A percentile compares a stretch with the other conserved stretches of the same genome.
These are phyloP conservation scores for Chaetomium olivaceum DNA, from an alignment of 2,329 filamentous ascomycete genomes.

Conservation along the genomic window DNA sequence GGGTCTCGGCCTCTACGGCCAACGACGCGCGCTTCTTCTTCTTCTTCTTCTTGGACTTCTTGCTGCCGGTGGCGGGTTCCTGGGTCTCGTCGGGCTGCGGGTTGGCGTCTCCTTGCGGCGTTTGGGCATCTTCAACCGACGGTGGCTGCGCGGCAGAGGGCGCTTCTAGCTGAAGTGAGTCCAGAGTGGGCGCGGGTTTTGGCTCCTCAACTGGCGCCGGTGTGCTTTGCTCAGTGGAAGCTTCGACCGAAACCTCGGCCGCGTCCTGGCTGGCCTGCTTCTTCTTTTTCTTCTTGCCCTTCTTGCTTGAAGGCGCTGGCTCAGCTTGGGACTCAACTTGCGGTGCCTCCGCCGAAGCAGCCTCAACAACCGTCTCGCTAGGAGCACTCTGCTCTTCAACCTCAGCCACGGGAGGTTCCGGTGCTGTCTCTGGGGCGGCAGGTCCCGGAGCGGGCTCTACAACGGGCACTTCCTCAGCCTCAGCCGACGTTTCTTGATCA, in stretches of 20 bases:
- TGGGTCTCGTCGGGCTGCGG: neutral
- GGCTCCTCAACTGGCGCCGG: slow-evolving; percentile 7
- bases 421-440: slow-evolving; percentile 1
- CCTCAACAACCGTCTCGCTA: neutral
- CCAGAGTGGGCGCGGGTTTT: neutral
- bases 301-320: slow-evolving; percentile 30
- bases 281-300: slow-evolving; percentile 39
- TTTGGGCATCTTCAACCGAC: neutral
- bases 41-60: slow-evolving; percentile 42
- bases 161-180: neutral
- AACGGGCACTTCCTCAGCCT: slow-evolving; percentile 13
- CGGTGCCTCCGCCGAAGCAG: slow-evolving; percentile 9
- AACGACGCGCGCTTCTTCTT: slow-evolving; percentile 29
- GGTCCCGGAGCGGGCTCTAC: slow-evolving; percentile 11
- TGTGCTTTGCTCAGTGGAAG: neutral
- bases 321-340: slow-evolving; percentile 18
- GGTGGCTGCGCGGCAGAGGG: neutral
- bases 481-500: slow-evolving; percentile 19
- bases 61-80: slow-evolving; percentile 18
- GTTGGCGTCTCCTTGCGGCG: neutral
- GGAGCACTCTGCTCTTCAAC: neutral
- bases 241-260: neutral
- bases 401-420: slow-evolving; percentile 11
- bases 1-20: neutral
- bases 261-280: slow-evolving; percentile 34